These are phyloP conservation scores for Amanita inopinata DNA, from an alignment of 768 basidiomycete species.

Conservation along the genomic window DNA sequence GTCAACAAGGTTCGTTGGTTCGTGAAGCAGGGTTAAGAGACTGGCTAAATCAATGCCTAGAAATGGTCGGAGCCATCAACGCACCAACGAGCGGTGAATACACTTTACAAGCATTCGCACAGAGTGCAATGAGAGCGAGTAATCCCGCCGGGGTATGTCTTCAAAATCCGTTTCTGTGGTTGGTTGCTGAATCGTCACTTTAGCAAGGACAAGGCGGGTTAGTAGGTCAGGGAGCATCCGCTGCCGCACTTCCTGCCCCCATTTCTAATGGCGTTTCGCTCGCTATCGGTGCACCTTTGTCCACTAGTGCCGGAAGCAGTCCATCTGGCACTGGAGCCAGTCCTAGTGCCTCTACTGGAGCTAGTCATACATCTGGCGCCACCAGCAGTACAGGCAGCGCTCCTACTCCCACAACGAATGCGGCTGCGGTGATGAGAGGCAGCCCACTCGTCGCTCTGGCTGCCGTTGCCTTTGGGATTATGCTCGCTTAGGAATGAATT, in stretches of 20 bases:
- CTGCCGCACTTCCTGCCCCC: constrained; percentile 33
- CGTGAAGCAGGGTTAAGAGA: too few species aligned
- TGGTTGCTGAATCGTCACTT: too few species aligned
- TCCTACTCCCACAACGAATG: background rate
- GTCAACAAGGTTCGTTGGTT: constrained; percentile 20
- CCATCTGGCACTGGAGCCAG: background rate
- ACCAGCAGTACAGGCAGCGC: background rate
- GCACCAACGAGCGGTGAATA: constrained; percentile 31
- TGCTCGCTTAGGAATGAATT: background rate
- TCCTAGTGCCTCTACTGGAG: too few species aligned
- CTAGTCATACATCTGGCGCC: too few species aligned
- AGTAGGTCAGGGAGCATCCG: constrained; percentile 37
- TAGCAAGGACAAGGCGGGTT: constrained; percentile 34
- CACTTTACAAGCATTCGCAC: constrained; percentile 29
- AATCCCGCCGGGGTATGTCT: too few species aligned
- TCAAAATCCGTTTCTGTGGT: too few species aligned
- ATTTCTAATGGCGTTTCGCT: constrained; percentile 23
- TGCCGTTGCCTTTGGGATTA: constrained; percentile 8
- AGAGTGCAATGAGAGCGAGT: too few species aligned
- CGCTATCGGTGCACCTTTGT: constrained; percentile 17
- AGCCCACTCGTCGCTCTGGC: constrained; percentile 1
- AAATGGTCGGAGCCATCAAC: constrained; percentile 47
- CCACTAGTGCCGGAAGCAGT: constrained; percentile 9
- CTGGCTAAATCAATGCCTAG: too few species aligned
- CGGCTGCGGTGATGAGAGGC: constrained; percentile 11